Evolutionary conservation across 2,329 filamentous ascomycete genomes (phyloP).

Genomic region (Cucurbitaria berberidis): DNA sequence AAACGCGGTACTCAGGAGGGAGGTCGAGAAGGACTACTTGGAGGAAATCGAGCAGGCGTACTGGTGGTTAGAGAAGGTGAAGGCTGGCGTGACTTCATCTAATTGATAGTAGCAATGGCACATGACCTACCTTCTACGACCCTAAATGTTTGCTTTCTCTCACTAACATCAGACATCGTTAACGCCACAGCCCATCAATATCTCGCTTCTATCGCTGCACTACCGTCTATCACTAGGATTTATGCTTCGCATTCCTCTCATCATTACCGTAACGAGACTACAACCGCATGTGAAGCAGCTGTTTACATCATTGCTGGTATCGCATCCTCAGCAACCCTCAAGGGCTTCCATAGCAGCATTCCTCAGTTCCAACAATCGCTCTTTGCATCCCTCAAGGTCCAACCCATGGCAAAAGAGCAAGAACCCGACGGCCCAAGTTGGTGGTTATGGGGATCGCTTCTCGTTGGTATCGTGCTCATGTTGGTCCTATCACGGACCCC

Average conservation of each 20-base stretch:
- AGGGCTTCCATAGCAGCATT: too few relatives aligned
- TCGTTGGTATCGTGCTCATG: not conserved
- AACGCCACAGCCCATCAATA: not conserved
- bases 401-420: not conserved
- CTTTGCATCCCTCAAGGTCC: not conserved
- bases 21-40: slow-evolving; percentile 22
- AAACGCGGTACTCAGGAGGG: slow-evolving; percentile 20
- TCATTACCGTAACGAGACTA: not conserved
- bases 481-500: not conserved
- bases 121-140: not conserved
- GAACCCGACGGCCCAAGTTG: not conserved
- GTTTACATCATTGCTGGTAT: not conserved
- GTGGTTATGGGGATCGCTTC: not conserved
- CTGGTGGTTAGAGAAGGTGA: slow-evolving; percentile 1
- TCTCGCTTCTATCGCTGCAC: not conserved
- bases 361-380: not conserved
- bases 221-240: not conserved
- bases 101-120: not conserved
- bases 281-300: not conserved
- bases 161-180: not conserved
- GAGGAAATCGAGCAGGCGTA: slow-evolving; percentile 27
- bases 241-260: not conserved
- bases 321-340: not conserved
- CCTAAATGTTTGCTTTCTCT: not conserved
- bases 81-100: not conserved